Percentiles rank a stretch among this genome's conserved stretches.
Evolutionary conservation across 2,329 filamentous ascomycete species (phyloP).

Genomic region (Thielaviopsis cerberus): DNA sequence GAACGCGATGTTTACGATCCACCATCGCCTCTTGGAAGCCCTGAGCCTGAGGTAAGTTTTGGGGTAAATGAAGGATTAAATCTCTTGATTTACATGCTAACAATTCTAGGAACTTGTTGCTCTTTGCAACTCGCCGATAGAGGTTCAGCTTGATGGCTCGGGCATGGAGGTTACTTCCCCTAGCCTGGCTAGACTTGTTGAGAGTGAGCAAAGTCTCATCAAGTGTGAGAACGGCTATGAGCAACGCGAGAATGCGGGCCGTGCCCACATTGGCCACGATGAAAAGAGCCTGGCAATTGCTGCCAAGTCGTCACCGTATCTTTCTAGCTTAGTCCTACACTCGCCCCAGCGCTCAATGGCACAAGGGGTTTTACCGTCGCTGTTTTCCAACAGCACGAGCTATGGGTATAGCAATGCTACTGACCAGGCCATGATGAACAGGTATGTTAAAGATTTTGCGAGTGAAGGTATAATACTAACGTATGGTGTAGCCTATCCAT

Average conservation of each 20-base stretch:
- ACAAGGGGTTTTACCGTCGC: neutral
- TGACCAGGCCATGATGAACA: constrained; percentile 6
- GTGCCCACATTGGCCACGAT: neutral
- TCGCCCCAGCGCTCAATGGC: neutral
- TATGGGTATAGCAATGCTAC: neutral
- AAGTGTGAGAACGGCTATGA: too few species aligned
- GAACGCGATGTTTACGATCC: constrained; percentile 41
- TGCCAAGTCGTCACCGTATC: neutral
- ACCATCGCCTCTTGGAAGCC: constrained; percentile 23
- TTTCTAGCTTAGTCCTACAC: neutral
- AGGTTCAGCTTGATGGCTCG: too few species aligned
- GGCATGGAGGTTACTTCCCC: too few species aligned
- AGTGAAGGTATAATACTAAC: neutral
- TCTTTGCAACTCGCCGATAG: too few species aligned
- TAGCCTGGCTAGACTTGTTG: too few species aligned
- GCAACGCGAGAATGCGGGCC: too few species aligned
- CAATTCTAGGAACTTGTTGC: neutral
- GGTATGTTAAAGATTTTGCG: neutral
- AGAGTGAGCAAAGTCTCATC: too few species aligned
- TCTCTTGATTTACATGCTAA: neutral
- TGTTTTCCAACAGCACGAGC: neutral
- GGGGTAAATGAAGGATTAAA: neutral
- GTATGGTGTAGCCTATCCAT: neutral
- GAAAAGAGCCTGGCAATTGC: neutral
- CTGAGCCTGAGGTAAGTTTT: constrained; percentile 1